Evolutionary conservation across 495 filamentous ascomycete genomes (phyloP).

Genomic region (Daldinia loculata): DNA sequence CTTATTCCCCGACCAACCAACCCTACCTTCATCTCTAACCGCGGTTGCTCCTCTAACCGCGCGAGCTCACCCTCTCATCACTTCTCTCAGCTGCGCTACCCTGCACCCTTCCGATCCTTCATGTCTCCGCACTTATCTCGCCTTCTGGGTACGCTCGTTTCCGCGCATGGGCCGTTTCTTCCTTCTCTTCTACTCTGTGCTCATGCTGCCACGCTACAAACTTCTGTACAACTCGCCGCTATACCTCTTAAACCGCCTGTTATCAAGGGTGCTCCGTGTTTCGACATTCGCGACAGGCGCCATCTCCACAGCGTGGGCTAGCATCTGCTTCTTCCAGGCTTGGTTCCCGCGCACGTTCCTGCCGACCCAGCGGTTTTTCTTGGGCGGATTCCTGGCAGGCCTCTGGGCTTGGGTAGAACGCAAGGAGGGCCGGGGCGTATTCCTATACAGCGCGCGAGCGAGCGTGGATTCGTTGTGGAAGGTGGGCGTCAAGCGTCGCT

Average conservation of each 20-base stretch:
- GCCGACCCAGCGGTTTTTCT: constrained; percentile 84
- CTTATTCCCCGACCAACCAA: constrained; percentile 75
- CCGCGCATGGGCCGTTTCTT: constrained; percentile 81
- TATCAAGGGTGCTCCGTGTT: constrained; percentile 69
- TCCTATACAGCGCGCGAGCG: constrained; percentile 74
- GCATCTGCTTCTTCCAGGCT: constrained; percentile 84
- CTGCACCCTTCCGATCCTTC: constrained; percentile 90
- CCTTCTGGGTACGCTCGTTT: constrained; percentile 82
- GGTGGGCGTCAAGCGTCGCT: constrained; percentile 83
- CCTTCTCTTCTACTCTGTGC: constrained; percentile 72
- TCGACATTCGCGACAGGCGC: constrained; percentile 78
- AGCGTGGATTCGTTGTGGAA: constrained; percentile 88
- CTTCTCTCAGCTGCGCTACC: constrained; percentile 83
- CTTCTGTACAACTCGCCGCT: constrained; percentile 71
- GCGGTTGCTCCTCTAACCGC: constrained; percentile 80
- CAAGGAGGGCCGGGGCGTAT: constrained; percentile 66
- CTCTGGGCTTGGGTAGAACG: constrained; percentile 80
- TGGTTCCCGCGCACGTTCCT: constrained; percentile 77
- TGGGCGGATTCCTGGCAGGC: constrained; percentile 85
- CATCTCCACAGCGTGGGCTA: constrained; percentile 83
- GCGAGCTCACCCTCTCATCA: constrained; percentile 84
- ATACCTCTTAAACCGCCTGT: constrained; percentile 68
- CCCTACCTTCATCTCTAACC: constrained; percentile 70
- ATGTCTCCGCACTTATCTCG: constrained; percentile 84
- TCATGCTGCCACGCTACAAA: constrained; percentile 69